A percentile compares a stretch with the other conserved stretches of the same genome.
Conservation (phyloP, 176 grass and related monocot species). For the Phoenix roebelenii region DNA sequence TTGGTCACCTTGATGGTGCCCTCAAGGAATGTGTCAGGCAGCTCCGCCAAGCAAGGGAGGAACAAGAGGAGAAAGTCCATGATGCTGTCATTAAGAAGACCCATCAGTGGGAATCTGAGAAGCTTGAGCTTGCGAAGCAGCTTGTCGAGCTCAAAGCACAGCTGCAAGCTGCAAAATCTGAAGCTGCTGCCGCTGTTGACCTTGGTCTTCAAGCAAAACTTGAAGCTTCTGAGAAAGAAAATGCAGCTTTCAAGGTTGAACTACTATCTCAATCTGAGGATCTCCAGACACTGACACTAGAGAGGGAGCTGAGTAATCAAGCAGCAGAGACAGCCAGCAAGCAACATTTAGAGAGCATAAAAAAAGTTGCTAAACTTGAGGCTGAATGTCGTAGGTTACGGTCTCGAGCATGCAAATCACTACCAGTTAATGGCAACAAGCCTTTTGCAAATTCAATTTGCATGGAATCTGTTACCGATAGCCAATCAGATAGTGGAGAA, state of each 20-base stretch:
- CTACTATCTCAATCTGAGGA: slow-evolving; percentile 1
- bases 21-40: slow-evolving; percentile 14
- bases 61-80: neutral
- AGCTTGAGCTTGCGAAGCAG: slow-evolving; percentile 1
- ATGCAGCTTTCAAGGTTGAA: slow-evolving; percentile 8
- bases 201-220: neutral
- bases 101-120: neutral
- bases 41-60: slow-evolving; percentile 2
- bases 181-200: neutral
- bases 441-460: slow-evolving; percentile 4
- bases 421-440: neutral
- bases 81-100: slow-evolving; percentile 6
- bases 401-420: slow-evolving; percentile 4
- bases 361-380: slow-evolving; percentile 8
- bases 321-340: slow-evolving; percentile 15
- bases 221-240: slow-evolving; percentile 6
- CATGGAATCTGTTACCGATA: slow-evolving; percentile 14
- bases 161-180: slow-evolving; percentile 9
- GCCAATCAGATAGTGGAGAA: slow-evolving; percentile 12
- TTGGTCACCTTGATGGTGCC: slow-evolving; percentile 16
- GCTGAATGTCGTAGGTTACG: slow-evolving; percentile 10
- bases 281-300: slow-evolving; percentile 1
- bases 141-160: slow-evolving; percentile 5
- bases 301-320: slow-evolving; percentile 11
- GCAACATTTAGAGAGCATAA: slow-evolving; percentile 11